Percentiles rank a stretch among this genome's conserved stretches.
phyloP scores from a whole-genome alignment of 2,329 filamentous ascomycete genomes.

The Alternaria gansuensis region DNA sequence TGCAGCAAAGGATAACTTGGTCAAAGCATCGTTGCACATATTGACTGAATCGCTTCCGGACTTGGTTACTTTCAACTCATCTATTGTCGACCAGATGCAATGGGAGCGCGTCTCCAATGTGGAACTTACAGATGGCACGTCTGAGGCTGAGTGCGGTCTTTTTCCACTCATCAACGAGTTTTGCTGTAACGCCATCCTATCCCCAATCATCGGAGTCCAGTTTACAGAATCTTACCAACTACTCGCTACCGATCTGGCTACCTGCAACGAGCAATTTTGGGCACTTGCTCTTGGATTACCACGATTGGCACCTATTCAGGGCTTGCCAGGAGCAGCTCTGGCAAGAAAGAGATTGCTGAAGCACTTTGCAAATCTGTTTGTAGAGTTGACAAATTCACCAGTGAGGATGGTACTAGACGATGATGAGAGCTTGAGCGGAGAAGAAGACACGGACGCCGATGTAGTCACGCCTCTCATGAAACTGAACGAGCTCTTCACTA shows the following conservation, averaged over 20 bases:
- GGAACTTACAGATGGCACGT: conserved; percentile 53
- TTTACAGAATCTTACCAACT: conserved; percentile 58
- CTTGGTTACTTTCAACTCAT: conserved; percentile 67
- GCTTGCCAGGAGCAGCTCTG: conserved; percentile 47
- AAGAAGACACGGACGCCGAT: conserved; percentile 49
- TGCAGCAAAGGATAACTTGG: conserved; percentile 54
- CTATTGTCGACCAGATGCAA: conserved; percentile 67
- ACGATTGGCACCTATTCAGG: conserved; percentile 64
- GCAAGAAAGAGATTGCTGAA: conserved; percentile 46
- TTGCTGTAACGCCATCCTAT: conserved; percentile 61
- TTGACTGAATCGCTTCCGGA: conserved; percentile 60
- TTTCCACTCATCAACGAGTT: conserved; percentile 65
- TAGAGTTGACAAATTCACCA: conserved; percentile 41
- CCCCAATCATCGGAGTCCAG: conserved; percentile 61
- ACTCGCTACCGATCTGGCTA: conserved; percentile 63
- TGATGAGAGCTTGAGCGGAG: conserved; percentile 47
- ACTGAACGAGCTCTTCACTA: conserved; percentile 44
- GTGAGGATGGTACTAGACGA: conserved; percentile 41
- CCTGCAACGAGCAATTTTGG: conserved; percentile 64
- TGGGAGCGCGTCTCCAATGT: conserved; percentile 68
- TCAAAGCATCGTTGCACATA: conserved; percentile 44
- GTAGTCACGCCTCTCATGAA: conserved; percentile 43
- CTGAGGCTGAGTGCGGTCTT: conserved; percentile 59
- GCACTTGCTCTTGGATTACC: conserved; percentile 65
- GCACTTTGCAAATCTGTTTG: conserved; percentile 40